Conservation (phyloP, 2,329 filamentous ascomycete species). For the Chaetomium sp. region DNA sequence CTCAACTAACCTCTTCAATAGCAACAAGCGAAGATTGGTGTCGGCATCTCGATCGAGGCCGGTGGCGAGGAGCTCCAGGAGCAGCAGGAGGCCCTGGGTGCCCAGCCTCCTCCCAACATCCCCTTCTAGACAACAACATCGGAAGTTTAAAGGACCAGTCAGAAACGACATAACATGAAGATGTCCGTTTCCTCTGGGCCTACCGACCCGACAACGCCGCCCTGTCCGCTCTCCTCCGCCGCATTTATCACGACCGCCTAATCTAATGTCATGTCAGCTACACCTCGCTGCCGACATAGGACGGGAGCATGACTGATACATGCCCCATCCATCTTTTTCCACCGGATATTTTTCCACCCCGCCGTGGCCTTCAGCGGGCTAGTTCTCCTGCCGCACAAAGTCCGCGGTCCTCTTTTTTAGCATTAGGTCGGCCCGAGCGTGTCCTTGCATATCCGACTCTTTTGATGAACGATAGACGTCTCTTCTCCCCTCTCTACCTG, state of each 20-base stretch:
- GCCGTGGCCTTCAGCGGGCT: conserved; percentile 8
- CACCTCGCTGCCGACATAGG: conserved; percentile 4
- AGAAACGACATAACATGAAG: conserved; percentile 6
- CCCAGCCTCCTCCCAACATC: conserved; percentile 52
- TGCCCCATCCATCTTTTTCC: not conserved
- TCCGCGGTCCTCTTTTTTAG: not conserved
- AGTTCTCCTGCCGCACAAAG: not conserved
- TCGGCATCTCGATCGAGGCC: conserved; percentile 87
- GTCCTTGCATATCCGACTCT: conserved; percentile 17
- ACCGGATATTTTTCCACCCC: conserved; percentile 5
- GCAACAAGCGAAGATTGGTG: conserved; percentile 92
- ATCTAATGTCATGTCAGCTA: conserved; percentile 16
- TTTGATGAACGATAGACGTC: conserved; percentile 14
- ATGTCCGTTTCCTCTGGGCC: conserved; percentile 1
- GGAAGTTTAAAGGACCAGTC: too few species aligned
- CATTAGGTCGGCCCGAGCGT: conserved; percentile 7
- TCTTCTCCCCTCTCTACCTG: conserved; percentile 1
- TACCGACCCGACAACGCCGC: not conserved
- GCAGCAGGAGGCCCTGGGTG: conserved; percentile 41
- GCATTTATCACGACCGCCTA: conserved; percentile 11
- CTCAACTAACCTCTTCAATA: conserved; percentile 37
- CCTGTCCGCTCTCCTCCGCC: conserved; percentile 15
- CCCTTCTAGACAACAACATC: conserved; percentile 49
- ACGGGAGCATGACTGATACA: not conserved
- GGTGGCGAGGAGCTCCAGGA: conserved; percentile 80